Conservation (phyloP, 805 yeast species). For the Teunomyces tritomae region DNA sequence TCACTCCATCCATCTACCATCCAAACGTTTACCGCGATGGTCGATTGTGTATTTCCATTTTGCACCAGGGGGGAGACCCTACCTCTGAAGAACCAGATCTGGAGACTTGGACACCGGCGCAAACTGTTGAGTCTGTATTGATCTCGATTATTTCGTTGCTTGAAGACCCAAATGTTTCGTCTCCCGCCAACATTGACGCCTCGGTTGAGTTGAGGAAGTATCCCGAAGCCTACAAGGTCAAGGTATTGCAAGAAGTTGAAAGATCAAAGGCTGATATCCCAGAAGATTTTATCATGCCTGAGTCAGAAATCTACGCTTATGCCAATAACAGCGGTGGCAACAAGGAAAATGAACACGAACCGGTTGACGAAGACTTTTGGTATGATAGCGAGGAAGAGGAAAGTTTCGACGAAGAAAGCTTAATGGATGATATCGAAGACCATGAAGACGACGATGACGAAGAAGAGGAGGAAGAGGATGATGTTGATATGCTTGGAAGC, state of each 20-base stretch:
- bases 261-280: slow-evolving; percentile 85
- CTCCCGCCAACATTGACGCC: slow-evolving; percentile 97
- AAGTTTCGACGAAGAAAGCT: slow-evolving; percentile 46
- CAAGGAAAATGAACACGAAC: slow-evolving; percentile 49
- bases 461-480: slow-evolving; percentile 56
- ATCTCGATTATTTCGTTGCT: slow-evolving; percentile 86
- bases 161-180: slow-evolving; percentile 89
- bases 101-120: slow-evolving; percentile 94
- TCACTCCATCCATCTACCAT: slow-evolving; percentile 90
- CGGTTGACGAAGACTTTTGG: slow-evolving; percentile 82
- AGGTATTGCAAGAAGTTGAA: slow-evolving; percentile 79
- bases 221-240: slow-evolving; percentile 69
- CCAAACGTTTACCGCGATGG: slow-evolving; percentile 96
- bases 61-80: slow-evolving; percentile 89
- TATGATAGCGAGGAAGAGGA: slow-evolving; percentile 56
- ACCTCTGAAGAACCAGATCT: slow-evolving; percentile 88
- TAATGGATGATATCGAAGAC: slow-evolving; percentile 46
- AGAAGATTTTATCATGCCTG: slow-evolving; percentile 78
- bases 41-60: slow-evolving; percentile 84
- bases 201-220: slow-evolving; percentile 85
- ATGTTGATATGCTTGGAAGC: slow-evolving; percentile 17
- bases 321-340: slow-evolving; percentile 29
- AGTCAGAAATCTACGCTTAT: slow-evolving; percentile 49
- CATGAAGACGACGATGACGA: slow-evolving; percentile 58
- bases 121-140: slow-evolving; percentile 86